Evolutionary conservation across 2,329 filamentous ascomycete genomes (phyloP).

Genomic region (Nigrospora osmanthi): DNA sequence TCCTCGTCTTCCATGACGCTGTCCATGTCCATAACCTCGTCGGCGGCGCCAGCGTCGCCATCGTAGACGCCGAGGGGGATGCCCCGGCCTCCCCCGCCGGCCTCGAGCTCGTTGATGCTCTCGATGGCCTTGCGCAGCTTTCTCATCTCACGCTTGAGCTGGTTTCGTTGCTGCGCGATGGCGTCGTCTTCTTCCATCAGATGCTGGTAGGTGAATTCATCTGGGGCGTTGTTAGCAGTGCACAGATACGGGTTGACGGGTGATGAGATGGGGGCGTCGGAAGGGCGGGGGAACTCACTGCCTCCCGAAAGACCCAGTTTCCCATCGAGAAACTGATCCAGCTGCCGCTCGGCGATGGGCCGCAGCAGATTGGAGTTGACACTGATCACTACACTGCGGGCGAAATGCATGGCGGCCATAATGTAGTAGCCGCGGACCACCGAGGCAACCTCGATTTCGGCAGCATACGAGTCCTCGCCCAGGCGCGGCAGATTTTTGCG

Average conservation of each 20-base stretch:
- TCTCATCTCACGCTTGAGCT: conserved; percentile 32
- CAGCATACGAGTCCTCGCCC: conserved; percentile 47
- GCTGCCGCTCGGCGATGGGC: conserved; percentile 10
- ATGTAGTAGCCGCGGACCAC: conserved; percentile 63
- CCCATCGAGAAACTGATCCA: conserved; percentile 17
- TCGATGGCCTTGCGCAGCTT: conserved; percentile 38
- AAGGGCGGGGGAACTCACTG: conserved; percentile 13
- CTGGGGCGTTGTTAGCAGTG: neutral
- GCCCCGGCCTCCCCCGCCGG: neutral
- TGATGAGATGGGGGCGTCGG: neutral
- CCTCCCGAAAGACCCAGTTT: conserved; percentile 13
- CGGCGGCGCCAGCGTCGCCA: neutral
- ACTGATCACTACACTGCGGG: conserved; percentile 38
- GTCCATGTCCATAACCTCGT: neutral
- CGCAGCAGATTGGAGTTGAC: conserved; percentile 20
- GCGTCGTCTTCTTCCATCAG: conserved; percentile 41
- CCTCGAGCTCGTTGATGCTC: conserved; percentile 36
- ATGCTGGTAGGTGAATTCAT: conserved; percentile 23
- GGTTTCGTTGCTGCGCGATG: conserved; percentile 31
- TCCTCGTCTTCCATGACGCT: neutral
- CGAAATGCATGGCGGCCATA: conserved; percentile 56
- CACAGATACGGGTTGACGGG: neutral
- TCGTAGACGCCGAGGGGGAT: neutral
- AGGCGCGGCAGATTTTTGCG: conserved; percentile 37
- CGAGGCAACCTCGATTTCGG: conserved; percentile 54